These are phyloP conservation scores for Castanopsis chinensis DNA, from an alignment of 306 rosid genomes.

Conservation along the genomic window DNA sequence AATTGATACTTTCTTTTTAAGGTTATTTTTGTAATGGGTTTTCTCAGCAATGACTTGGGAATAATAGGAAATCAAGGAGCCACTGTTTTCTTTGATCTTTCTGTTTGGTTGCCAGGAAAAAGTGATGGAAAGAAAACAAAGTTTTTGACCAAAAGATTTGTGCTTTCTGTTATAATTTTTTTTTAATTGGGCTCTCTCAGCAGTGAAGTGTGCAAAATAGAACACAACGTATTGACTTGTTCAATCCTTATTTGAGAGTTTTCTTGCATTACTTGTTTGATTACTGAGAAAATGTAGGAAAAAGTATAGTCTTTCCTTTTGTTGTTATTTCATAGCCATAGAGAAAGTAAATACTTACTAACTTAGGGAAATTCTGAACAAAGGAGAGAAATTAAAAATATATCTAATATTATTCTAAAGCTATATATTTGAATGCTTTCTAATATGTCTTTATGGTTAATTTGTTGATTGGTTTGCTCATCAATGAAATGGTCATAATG, in stretches of 20 bases:
- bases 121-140: not conserved
- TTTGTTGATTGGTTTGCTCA: not conserved
- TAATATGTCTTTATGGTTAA: not conserved
- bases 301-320: not conserved
- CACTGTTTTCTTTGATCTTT: not conserved
- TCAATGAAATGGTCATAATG: constrained; percentile 19
- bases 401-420: not conserved
- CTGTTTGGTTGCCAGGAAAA: not conserved
- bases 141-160: no score
- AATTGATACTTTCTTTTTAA: no score
- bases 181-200: not conserved
- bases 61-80: not conserved
- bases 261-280: not conserved
- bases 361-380: not conserved
- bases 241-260: not conserved
- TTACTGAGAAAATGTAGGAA: not conserved
- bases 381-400: not conserved
- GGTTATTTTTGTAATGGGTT: not conserved
- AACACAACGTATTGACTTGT: not conserved
- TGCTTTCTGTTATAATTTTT: not conserved
- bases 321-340: not conserved
- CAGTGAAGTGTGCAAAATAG: not conserved
- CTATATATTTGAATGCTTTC: not conserved
- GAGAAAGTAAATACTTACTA: not conserved
- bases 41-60: not conserved